Evolutionary conservation across 176 grass and related monocot species (phyloP).

Genomic region (Saccharum spontaneum): DNA sequence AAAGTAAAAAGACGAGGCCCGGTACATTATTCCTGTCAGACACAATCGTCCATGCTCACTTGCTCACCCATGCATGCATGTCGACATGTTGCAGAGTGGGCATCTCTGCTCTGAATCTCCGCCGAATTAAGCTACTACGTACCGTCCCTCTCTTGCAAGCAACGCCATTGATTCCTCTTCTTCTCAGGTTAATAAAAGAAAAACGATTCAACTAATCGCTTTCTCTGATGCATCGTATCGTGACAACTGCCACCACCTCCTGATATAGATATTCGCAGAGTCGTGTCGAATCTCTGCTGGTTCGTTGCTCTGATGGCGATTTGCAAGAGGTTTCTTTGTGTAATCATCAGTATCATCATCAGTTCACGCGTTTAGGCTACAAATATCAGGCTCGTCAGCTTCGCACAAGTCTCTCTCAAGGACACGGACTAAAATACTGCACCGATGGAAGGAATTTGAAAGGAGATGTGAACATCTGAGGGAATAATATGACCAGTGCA

Average conservation of each 20-base stretch:
- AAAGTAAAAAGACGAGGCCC: too few species aligned
- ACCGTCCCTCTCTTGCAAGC: neutral
- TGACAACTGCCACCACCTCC: neutral
- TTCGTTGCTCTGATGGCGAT: neutral
- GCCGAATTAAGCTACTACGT: neutral
- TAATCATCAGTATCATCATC: neutral
- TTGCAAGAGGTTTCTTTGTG: neutral
- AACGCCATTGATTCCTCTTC: neutral
- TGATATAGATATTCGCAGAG: neutral
- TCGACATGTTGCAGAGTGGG: conserved; percentile 32
- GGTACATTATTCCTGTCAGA: too few species aligned
- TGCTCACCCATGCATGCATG: conserved; percentile 20
- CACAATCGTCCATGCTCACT: neutral
- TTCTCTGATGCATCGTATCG: neutral
- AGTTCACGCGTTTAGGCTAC: neutral
- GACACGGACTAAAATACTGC: neutral
- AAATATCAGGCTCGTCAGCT: neutral
- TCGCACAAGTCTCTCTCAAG: neutral
- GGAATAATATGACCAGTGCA: conserved; percentile 31
- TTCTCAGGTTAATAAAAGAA: neutral
- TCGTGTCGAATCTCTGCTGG: neutral
- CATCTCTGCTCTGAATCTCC: neutral
- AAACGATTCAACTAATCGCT: neutral
- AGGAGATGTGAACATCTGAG: conserved; percentile 32
- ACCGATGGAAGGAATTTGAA: neutral